Base-by-base conservation (phyloP, 805 yeast species). In the Candida silvatica region DNA sequence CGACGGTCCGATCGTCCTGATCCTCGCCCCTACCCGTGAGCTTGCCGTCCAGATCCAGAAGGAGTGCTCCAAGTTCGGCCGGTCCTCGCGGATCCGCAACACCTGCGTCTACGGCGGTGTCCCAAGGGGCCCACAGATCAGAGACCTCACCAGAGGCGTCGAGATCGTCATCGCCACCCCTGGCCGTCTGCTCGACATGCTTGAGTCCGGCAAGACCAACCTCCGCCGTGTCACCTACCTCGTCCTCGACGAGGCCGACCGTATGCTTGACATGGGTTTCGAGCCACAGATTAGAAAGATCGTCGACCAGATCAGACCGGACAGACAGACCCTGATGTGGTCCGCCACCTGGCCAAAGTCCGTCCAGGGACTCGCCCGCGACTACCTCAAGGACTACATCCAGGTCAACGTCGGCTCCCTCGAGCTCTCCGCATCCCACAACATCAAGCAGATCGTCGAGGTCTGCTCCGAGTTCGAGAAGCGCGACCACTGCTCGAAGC, bases 271-370 rank as follows among this genome's bases (percentile, higher is more conserved):
- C 71, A 92, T 92, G 98, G 98, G 98, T 62, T 92, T 92, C 63
- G 98, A 92, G 72, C 97, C 97, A 49, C 97, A 90, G 74, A 92
- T 92, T 64, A 80, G 98, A 74, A 90, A 90, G 68, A 92, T 92
- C 63, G 90, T 92, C 48, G 66, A 61, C 44, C 97, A 90, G 73
- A 92, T 92, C 60, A 84, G 98, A 71, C 98, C 98, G 43, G 98
- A 92, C 64, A 87, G 97, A 73, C 98, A 92, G 70, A 92, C 98
- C 42, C 73, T 90, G 52, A 86, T 92, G 97, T 92, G 97, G 97
- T 90, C 97, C 43, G 98, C 98, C 49, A 92, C 98, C 37, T 92
- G 98, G 98, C 98, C 98, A 53, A 90, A 88, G 74, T 94, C 86
- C 63, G 97, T 92, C 45, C 94, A 90, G 71, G 71, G 78, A 48